Conservation (phyloP, 257 asterid genomes). For the Asclepias syriaca region DNA sequence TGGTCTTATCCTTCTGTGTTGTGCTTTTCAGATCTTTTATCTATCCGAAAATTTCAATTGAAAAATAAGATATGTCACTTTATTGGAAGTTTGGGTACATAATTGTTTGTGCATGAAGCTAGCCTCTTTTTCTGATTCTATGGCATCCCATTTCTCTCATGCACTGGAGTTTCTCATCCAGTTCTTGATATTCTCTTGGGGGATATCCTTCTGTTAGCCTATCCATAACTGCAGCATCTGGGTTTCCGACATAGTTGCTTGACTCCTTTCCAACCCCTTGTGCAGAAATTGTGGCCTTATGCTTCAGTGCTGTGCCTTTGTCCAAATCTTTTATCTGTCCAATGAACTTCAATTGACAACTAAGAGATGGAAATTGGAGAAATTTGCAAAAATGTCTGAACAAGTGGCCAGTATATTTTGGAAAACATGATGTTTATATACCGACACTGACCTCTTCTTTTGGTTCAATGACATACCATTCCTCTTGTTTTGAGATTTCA, state of each 20-base stretch:
- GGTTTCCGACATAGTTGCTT: neutral
- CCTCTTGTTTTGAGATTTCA: too few species aligned
- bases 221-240: too few species aligned
- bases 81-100: neutral
- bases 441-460: too few species aligned
- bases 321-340: neutral
- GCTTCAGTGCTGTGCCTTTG: neutral
- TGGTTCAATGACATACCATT: too few species aligned
- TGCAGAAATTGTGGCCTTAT: neutral
- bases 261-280: neutral
- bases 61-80: neutral
- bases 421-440: too few species aligned
- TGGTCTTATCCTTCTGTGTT: neutral
- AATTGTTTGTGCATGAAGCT: neutral
- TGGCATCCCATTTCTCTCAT: neutral
- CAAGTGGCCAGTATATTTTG: too few species aligned
- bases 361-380: too few species aligned
- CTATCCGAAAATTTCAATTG: neutral
- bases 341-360: neutral
- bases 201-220: neutral
- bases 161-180: neutral
- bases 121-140: neutral
- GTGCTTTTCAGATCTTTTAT: constrained; percentile 1
- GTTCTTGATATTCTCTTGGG: neutral
- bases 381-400: too few species aligned